Evolutionary conservation across 257 asterid genomes (phyloP), one percentile per base, ranked within the genome.

Genomic region (Solanum gandarillasii): DNA sequence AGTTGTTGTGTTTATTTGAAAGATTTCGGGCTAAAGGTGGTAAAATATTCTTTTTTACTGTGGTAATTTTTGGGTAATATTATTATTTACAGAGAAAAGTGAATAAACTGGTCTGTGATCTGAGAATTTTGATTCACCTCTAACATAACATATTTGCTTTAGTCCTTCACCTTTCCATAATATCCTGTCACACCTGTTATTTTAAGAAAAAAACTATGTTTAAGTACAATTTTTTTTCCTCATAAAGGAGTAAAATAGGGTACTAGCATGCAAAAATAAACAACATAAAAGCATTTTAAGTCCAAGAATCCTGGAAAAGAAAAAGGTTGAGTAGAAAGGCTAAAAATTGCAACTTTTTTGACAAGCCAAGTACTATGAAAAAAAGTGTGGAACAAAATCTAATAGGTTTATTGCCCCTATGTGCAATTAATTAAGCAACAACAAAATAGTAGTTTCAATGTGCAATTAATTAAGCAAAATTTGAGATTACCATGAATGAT

Each of bases 21-120:
- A n/a, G 36, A 82, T 82, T 82, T 82, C 4, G 1, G 70, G 70
- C 43, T 46, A 27, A 46, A 81, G 31, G 65, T 67, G n/a, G 76
- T 12, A 87, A 48, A 13, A 87, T 67, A 87, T 87, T 29, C 12
- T 84, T 29, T 71, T 60, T 43, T 87, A 52, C 6, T 12, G 82
- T 67, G 89, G 87, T 27, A 31, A 41, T 76, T 91, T 87, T 88
- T 39, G 41, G 41, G 12, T 82, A 27, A 92, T 90, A 58, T 87
- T 86, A 68, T 88, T 74, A 34, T 89, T 91, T 32, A 90, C 93
- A 0, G 92, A 90, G 93, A 96, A 96, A 35, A 95, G 93, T 1
- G 99, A 93, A 83, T 89, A 93, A 2, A 96, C 99, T 3, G 99
- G 98, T 86, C 99, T 91, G 90, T 96, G 99, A 90, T 96, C 99